Percentiles rank a stretch among this genome's conserved stretches.
These are phyloP conservation scores for Stephanodiscus triporus DNA, from an alignment of 108 stramenopile genomes.

Conservation along the genomic window DNA sequence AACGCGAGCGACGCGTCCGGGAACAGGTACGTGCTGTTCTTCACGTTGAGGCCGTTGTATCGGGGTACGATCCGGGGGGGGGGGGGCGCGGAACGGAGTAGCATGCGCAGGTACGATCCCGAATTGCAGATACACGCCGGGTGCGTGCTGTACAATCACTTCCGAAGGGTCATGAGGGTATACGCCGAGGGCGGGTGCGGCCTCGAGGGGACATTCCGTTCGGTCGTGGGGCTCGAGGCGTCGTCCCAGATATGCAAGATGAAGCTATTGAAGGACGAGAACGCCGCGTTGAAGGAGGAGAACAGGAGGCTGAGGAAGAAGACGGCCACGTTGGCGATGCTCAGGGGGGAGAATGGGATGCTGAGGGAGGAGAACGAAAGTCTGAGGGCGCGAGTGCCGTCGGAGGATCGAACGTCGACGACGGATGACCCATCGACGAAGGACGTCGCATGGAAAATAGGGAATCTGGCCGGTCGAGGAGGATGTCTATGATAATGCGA, in stretches of 20 bases:
- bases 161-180: conserved; percentile 10
- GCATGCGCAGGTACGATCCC: conserved; percentile 2
- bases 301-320: not conserved
- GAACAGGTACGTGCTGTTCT: conserved; percentile 21
- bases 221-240: not conserved
- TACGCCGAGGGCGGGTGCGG: conserved; percentile 17
- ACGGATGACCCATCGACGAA: not conserved
- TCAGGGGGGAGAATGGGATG: not conserved
- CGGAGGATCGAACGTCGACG: not conserved
- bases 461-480: not conserved
- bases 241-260: not conserved
- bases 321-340: not conserved
- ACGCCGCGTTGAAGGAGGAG: not conserved
- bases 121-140: conserved; percentile 20
- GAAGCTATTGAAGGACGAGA: not conserved
- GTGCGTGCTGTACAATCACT: conserved; percentile 26
- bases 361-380: not conserved
- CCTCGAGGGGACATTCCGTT: conserved; percentile 4
- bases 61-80: not conserved
- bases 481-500: not conserved
- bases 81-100: too few species aligned
- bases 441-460: too few species aligned
- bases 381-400: not conserved
- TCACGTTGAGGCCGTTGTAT: conserved; percentile 24
- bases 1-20: conserved; percentile 5